These are phyloP conservation scores for Heracleum sosnowskyi DNA, from an alignment of 129 eudicot species.

Conservation along the genomic window DNA sequence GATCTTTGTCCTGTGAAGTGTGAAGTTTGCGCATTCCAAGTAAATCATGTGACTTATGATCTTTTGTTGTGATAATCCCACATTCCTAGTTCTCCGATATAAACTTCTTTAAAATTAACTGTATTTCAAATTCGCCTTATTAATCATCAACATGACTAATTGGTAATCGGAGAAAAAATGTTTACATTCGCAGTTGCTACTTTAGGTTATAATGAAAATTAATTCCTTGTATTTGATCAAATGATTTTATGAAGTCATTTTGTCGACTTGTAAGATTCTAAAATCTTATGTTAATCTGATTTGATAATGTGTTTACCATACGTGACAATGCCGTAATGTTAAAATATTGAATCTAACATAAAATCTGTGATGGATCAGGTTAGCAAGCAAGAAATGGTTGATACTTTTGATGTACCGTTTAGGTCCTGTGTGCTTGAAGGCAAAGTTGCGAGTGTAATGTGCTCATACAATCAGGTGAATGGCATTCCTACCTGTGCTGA, in stretches of 20 bases:
- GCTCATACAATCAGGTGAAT: conserved; percentile 92
- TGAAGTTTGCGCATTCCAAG: not conserved
- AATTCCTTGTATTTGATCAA: no score
- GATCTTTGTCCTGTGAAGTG: not conserved
- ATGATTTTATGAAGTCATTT: no score
- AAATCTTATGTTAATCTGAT: not conserved
- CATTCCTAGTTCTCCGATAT: no score
- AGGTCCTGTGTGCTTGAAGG: conserved; percentile 73
- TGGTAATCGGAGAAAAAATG: no score
- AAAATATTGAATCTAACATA: not conserved
- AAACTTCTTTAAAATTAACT: no score
- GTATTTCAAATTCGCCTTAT: no score
- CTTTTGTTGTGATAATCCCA: not conserved
- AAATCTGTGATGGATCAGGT: conserved; percentile 35
- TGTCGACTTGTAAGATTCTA: not conserved
- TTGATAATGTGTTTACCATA: not conserved
- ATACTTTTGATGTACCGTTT: conserved; percentile 79
- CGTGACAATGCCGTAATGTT: not conserved
- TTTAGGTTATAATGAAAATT: no score
- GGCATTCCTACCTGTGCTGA: conserved; percentile 93
- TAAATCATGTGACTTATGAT: not conserved
- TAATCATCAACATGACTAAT: no score
- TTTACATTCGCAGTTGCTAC: no score
- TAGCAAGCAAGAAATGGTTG: conserved; percentile 80
- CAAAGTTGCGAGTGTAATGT: conserved; percentile 86